These are phyloP conservation scores for Taiozyma sp. DNA, from an alignment of 1,139 yeast species.

Conservation along the genomic window DNA sequence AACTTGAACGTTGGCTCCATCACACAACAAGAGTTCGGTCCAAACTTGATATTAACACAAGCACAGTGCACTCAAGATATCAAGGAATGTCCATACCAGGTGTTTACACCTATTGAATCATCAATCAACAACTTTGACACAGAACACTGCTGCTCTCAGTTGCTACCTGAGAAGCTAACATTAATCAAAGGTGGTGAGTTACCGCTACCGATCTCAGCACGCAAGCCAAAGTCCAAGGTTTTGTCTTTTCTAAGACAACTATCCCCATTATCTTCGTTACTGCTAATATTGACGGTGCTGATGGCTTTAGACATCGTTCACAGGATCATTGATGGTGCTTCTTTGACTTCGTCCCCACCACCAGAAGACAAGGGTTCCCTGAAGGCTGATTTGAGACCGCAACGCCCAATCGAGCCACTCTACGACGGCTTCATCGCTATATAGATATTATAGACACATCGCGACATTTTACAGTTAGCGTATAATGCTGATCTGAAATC, in stretches of 20 bases:
- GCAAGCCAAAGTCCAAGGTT: background rate
- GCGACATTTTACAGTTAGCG: background rate
- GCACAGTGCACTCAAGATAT: background rate
- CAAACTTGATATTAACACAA: background rate
- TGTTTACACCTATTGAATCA: background rate
- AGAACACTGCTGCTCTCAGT: background rate
- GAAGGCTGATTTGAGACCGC: background rate
- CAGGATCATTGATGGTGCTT: background rate
- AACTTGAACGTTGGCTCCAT: background rate
- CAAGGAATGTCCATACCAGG: background rate
- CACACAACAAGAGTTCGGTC: background rate
- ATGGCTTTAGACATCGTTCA: background rate
- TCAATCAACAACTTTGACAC: background rate
- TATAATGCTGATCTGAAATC: background rate
- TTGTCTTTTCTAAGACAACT: background rate
- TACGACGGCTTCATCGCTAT: background rate
- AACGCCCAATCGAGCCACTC: background rate
- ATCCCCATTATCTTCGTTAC: background rate
- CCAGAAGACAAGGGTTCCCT: background rate
- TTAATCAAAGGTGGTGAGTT: background rate
- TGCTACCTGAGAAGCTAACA: background rate
- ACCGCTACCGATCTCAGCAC: background rate
- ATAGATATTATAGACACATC: background rate
- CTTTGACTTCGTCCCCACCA: background rate
- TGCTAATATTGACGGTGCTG: background rate